Base-by-base conservation (phyloP, 257 asterid species). In the Mitragyna speciosa region DNA sequence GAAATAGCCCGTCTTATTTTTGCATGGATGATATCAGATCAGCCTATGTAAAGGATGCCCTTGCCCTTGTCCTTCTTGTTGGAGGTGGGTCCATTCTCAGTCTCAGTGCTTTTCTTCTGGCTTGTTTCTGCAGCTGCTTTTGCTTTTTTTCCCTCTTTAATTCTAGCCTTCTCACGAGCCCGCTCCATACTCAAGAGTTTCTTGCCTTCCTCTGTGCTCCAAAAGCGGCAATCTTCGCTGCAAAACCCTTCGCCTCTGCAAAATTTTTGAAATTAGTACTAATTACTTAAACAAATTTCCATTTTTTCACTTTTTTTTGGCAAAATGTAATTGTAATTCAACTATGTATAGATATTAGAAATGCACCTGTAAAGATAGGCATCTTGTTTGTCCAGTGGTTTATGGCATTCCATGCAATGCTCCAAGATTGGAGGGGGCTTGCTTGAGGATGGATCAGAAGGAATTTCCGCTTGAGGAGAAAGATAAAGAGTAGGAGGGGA, bases 211-310 rank as follows among this genome's bases (percentile, higher is more conserved):
- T 19, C 47, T 16, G 68, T 47, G 24, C 36, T 78, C 30, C 54
- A 52, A 2, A 76, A 26, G 5, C 88, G 88, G 63, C 91, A 88
- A 15, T 81, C 78, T 0, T 33, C 20, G 73, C 85, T 65, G 81
- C 89, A 88, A 76, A 76, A 73, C 20, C 75, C 17, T 14, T 76
- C 73, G 19, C 85, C 85, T 77, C 91, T 88, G 75, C 73, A 33
- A 43, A 77, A 0, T 12, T 49, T 6, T 33, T 5, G 10, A 63
- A 14, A 31, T 2, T 7, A 22, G 0, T 11, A 75, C 30, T 17
- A 22, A 4, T 1, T 28, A 0, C 24, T 17, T 49, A 6, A 72
- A 7, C 59, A 31, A 73, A 1, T 75, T 59, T 47, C 20, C 15
- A 12, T 9, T 10, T n/a, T 45, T 15, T 1, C 52, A 9, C 2